Conservation (phyloP, 2,329 filamentous ascomycete species). For the Dactylellina leptospora region DNA sequence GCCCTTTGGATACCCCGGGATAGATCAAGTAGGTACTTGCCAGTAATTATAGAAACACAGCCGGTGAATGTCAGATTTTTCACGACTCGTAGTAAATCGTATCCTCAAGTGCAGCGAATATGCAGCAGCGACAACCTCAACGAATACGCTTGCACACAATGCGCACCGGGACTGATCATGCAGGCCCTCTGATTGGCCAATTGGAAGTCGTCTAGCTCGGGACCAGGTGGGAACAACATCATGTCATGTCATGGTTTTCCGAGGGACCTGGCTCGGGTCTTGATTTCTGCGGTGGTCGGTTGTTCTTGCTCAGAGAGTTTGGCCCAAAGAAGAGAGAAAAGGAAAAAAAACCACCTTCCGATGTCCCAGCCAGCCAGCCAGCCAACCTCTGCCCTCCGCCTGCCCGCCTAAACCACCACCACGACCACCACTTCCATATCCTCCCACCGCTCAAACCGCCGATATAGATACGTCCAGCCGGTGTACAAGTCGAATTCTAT, state of each 20-base stretch:
- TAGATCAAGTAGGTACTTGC: neutral
- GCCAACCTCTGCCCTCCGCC: conserved; percentile 35
- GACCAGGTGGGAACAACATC: conserved; percentile 39
- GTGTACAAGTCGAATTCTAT: conserved; percentile 10
- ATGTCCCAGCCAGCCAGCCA: conserved; percentile 28
- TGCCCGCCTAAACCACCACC: conserved; percentile 16
- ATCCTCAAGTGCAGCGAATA: conserved; percentile 1
- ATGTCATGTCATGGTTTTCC: conserved; percentile 45
- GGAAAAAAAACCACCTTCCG: conserved; percentile 38
- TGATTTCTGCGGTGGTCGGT: conserved; percentile 31
- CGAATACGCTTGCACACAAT: conserved; percentile 22
- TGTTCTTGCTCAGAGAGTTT: conserved; percentile 40
- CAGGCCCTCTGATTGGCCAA: conserved; percentile 42
- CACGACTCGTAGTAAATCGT: neutral
- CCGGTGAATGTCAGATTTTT: neutral
- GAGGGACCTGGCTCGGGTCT: neutral
- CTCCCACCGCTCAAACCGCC: conserved; percentile 20
- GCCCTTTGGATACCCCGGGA: neutral
- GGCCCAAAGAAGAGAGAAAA: conserved; percentile 30
- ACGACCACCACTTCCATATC: conserved; percentile 17
- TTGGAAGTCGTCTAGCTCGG: neutral
- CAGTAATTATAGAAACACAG: too few relatives aligned
- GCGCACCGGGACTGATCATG: conserved; percentile 14
- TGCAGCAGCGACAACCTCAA: conserved; percentile 4
- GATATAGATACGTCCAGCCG: conserved; percentile 8